A percentile compares a stretch with the other conserved stretches of the same genome.
These are phyloP conservation scores for Camellia granthamiana DNA, from an alignment of 148 eudicot genomes.

Conservation along the genomic window DNA sequence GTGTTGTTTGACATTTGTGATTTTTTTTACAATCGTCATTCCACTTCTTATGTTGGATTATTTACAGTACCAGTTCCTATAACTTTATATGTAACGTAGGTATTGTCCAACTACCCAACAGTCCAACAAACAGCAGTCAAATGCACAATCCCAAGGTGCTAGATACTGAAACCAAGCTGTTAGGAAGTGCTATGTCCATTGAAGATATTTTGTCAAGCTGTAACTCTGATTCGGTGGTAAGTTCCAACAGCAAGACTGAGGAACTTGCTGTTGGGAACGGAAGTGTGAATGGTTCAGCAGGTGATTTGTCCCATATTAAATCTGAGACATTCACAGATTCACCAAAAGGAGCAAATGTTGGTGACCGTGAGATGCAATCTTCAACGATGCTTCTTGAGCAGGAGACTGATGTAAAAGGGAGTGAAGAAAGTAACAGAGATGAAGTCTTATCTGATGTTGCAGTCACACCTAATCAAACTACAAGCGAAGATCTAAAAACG, in stretches of 20 bases:
- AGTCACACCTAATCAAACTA: constrained; percentile 18
- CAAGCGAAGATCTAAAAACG: constrained; percentile 20
- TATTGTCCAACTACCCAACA: constrained; percentile 15
- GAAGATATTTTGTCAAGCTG: constrained; percentile 20
- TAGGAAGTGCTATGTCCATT: constrained; percentile 16
- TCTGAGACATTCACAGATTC: neutral
- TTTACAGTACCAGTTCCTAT: constrained; percentile 3
- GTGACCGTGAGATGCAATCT: constrained; percentile 11
- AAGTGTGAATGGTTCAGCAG: neutral
- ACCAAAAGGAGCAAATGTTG: constrained; percentile 9
- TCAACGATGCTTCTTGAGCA: constrained; percentile 11
- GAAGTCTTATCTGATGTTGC: constrained; percentile 11
- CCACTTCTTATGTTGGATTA: neutral
- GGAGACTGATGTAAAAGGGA: constrained; percentile 20
- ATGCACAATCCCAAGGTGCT: constrained; percentile 14
- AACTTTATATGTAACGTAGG: constrained; percentile 34
- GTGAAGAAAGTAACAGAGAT: constrained; percentile 13
- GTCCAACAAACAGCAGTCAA: constrained; percentile 13
- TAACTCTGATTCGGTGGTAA: constrained; percentile 9
- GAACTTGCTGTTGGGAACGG: constrained; percentile 16
- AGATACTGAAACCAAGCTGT: constrained; percentile 17
- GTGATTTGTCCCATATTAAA: constrained; percentile 2
- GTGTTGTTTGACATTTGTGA: neutral
- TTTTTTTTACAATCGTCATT: neutral
- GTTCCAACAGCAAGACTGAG: constrained; percentile 20